Percentiles rank a stretch among this genome's conserved stretches.
phyloP scores from a whole-genome alignment of 495 filamentous ascomycete species.

The Neurospora pannonica region DNA sequence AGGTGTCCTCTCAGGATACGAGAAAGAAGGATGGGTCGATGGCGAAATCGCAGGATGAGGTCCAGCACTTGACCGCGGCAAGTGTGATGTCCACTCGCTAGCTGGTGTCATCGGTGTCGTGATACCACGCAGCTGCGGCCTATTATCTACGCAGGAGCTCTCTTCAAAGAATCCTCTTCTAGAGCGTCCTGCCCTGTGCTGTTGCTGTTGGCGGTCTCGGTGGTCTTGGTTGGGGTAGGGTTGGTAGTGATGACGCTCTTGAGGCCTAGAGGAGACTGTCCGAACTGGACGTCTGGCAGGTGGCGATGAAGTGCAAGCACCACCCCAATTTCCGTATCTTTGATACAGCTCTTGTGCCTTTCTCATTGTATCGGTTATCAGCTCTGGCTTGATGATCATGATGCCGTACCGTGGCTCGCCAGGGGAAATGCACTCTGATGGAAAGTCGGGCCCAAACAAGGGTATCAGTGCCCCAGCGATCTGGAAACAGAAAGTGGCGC shows the following conservation, averaged over 20 bases:
- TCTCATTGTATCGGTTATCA: conserved; percentile 46
- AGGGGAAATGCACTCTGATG: conserved; percentile 55
- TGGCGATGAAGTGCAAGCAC: neutral
- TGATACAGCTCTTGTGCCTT: conserved; percentile 34
- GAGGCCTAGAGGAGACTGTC: conserved; percentile 8
- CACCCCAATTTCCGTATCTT: neutral
- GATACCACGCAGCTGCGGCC: neutral
- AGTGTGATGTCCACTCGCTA: conserved; percentile 6
- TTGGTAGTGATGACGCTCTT: neutral
- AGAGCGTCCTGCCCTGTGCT: neutral
- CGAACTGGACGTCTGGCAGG: conserved; percentile 3
- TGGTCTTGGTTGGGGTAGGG: conserved; percentile 2
- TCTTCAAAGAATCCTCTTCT: conserved; percentile 1
- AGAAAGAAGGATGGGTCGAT: neutral
- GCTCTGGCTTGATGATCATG: conserved; percentile 57
- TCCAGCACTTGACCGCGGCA: neutral
- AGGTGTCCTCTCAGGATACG: neutral
- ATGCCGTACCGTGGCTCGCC: conserved; percentile 46
- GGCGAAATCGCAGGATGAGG: neutral
- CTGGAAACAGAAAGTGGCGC: conserved; percentile 75
- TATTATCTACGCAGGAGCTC: conserved; percentile 20
- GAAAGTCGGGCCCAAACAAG: conserved; percentile 77
- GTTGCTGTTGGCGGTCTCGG: conserved; percentile 4
- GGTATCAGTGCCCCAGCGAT: conserved; percentile 81
- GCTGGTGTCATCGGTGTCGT: conserved; percentile 29